These are phyloP conservation scores for Solanum raphanifolium DNA, from an alignment of 257 asterid species.

Conservation along the genomic window DNA sequence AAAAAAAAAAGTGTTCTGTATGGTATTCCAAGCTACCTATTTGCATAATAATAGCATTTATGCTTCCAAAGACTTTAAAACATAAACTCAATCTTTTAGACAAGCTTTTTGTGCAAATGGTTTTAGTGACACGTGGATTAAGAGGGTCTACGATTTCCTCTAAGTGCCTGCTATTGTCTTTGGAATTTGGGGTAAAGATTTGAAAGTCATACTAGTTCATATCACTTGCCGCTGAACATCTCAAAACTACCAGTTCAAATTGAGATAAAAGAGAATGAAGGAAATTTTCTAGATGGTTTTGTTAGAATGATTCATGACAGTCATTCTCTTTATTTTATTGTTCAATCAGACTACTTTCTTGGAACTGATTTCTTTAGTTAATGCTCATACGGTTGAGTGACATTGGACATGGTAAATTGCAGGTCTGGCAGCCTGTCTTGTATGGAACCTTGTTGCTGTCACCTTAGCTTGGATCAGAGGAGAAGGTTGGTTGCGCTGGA, in stretches of 20 bases:
- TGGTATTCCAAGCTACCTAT: background rate
- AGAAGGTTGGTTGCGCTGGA: constrained; percentile 69
- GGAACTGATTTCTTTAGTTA: background rate
- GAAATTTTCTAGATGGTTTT: background rate
- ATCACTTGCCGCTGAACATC: background rate
- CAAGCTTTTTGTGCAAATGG: background rate
- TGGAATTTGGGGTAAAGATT: background rate
- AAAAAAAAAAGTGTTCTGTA: background rate
- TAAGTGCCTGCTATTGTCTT: background rate
- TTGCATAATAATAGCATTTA: background rate
- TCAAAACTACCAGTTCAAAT: background rate
- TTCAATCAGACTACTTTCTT: background rate
- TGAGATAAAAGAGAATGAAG: background rate
- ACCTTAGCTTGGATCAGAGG: constrained; percentile 79
- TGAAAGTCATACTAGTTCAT: background rate
- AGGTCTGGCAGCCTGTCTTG: constrained; percentile 64
- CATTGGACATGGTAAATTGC: constrained; percentile 19
- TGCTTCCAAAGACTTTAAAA: background rate
- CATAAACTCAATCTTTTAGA: background rate
- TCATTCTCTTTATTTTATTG: background rate
- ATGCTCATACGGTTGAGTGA: background rate
- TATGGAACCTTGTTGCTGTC: constrained; percentile 70
- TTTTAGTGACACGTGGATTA: background rate
- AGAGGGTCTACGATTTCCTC: background rate
- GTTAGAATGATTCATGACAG: background rate